phyloP scores from a whole-genome alignment of 345 rosid species.

The Conringia planisiliqua region DNA sequence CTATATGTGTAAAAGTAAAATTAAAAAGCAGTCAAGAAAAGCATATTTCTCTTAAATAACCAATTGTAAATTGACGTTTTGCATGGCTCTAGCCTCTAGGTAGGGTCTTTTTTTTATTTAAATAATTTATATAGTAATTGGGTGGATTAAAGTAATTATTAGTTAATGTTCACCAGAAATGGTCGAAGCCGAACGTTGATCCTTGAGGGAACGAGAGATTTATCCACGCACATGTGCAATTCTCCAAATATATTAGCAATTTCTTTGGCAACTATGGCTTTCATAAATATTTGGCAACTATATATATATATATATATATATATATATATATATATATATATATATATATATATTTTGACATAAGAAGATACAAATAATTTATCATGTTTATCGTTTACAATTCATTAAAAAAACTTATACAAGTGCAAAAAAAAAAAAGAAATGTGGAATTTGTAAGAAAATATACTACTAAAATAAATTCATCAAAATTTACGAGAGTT shows the following conservation, averaged over 20 bases:
- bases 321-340: too few species aligned
- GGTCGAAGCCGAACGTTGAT: constrained; percentile 3
- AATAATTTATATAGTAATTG: not conserved
- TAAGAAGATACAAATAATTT: too few species aligned
- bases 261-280: too few species aligned
- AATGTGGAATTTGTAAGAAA: not conserved
- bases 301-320: too few species aligned
- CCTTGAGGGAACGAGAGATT: not conserved
- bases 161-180: not conserved
- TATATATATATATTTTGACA: too few species aligned
- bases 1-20: not conserved
- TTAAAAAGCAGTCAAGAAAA: not conserved
- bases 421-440: not conserved
- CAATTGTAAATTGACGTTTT: too few species aligned
- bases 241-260: not conserved
- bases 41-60: not conserved
- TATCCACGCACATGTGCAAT: not conserved
- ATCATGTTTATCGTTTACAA: too few species aligned
- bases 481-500: not conserved
- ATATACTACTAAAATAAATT: not conserved
- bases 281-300: too few species aligned
- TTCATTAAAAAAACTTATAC: not conserved
- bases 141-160: not conserved
- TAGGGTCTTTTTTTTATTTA: not conserved
- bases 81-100: not conserved